Evolutionary conservation across 139 green algal genomes (phyloP), one percentile per base, ranked within the genome.

Genomic region (Penium margaritaceum): DNA sequence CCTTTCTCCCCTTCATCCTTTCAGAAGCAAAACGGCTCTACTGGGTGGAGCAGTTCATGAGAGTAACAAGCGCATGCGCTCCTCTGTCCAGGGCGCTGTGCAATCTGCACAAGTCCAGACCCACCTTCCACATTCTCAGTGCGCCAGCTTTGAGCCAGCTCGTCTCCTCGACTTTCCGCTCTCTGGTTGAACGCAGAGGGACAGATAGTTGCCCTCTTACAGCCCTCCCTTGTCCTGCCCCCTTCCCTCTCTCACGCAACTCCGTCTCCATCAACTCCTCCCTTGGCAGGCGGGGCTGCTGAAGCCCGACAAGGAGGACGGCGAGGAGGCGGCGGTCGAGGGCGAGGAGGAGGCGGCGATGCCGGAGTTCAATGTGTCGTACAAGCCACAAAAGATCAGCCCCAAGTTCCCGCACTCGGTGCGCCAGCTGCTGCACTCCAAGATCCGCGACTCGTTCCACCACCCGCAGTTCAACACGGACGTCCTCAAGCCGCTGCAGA

Each of bases 361-460:
- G 32, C 86, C 90, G 12, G 84, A 93, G 75, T 96, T 89, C 82
- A 89, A 90, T 35, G 90, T 97, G 21, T 90, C 81, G 58, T 97
- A 97, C 88, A 99, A 98, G 87, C 94, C 94, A 6, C 94, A 99
- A 86, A 98, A 98, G 86, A 98, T 98, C 81, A 90, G 81, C 12
- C 94, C 94, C 70, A 98, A 97, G 84, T 98, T 97, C 81, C 86
- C 90, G 35, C 86, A 88, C 47, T 95, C 24, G 89, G 87, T 97
- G 54, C 85, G 94, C 39, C 81, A 93, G 60, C 86, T 98, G 79
- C 89, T 98, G 68, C 88, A 96, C 84, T 96, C 95, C 88, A 91
- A 91, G 82, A 86, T 88, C 37, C 84, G 89, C 21, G 90, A 96
- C 71, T 85, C 75, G 32, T 97, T 95, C 84, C 80, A 97, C 46